Conservation (phyloP, 345 rosid species). For the Excoecaria agallocha region DNA sequence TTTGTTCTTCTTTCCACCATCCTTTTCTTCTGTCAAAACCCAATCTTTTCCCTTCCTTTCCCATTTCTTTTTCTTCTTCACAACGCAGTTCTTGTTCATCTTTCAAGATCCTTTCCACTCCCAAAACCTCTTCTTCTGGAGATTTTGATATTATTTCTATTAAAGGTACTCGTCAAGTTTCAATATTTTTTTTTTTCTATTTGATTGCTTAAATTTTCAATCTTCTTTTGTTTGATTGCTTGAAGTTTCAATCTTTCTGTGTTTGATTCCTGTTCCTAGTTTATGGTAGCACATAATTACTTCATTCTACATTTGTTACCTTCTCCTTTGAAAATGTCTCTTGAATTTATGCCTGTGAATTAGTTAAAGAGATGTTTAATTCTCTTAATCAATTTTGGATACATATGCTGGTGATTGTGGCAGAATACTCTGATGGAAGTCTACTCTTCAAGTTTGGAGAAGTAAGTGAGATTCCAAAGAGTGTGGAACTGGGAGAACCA, state of each 20-base stretch:
- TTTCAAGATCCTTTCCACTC: conserved; percentile 14
- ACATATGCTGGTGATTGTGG: not conserved
- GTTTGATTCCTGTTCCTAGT: not conserved
- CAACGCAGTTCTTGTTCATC: not conserved
- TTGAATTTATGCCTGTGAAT: not conserved
- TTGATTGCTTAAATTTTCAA: not conserved
- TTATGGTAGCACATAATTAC: conserved; percentile 1
- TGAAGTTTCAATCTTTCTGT: not conserved
- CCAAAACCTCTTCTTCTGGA: conserved; percentile 19
- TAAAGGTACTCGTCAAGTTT: conserved; percentile 34
- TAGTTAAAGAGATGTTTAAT: not conserved
- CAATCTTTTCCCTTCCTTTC: conserved; percentile 19
- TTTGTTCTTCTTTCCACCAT: conserved; percentile 23
- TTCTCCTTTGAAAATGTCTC: not conserved
- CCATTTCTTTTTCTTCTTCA: conserved; percentile 1
- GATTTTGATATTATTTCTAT: conserved; percentile 36
- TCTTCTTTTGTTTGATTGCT: not conserved
- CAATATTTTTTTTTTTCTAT: not conserved
- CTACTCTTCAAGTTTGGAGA: conserved; percentile 58
- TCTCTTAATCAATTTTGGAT: not conserved
- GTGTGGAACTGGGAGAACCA: conserved; percentile 25
- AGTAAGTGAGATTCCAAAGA: conserved; percentile 32
- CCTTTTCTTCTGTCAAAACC: conserved; percentile 16
- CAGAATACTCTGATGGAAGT: conserved; percentile 65
- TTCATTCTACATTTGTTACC: not conserved